These are phyloP conservation scores for Sicyos edulis DNA, from an alignment of 306 rosid species.

Conservation along the genomic window DNA sequence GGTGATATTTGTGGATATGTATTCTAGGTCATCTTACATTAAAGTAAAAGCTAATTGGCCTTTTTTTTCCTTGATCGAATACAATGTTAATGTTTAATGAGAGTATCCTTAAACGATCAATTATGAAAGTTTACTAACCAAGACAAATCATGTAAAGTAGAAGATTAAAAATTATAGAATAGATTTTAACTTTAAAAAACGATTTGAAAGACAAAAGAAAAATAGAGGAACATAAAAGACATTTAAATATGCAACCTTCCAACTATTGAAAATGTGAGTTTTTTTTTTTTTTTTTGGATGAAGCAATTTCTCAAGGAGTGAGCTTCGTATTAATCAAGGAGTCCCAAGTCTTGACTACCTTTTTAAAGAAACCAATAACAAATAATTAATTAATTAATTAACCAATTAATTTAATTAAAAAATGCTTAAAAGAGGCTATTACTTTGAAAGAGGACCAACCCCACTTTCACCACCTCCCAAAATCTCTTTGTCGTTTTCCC, in stretches of 20 bases:
- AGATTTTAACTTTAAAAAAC: too few relatives aligned
- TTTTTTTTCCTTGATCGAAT: too few relatives aligned
- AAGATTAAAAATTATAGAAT: too few relatives aligned
- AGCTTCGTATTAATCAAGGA: neutral
- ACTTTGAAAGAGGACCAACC: slow-evolving; percentile 4
- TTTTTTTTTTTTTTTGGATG: too few relatives aligned
- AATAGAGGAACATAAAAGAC: neutral
- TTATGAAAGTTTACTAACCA: too few relatives aligned
- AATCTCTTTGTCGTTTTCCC: neutral
- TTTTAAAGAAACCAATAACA: neutral
- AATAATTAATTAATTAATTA: neutral
- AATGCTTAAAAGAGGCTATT: neutral
- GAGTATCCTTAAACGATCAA: too few relatives aligned
- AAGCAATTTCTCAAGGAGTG: neutral
- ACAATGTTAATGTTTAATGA: too few relatives aligned
- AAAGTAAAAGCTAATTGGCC: too few relatives aligned
- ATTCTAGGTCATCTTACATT: too few relatives aligned
- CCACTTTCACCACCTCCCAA: neutral
- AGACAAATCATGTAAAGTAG: too few relatives aligned
- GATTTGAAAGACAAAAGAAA: neutral
- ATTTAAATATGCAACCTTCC: neutral
- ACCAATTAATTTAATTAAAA: neutral
- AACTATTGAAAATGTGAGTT: neutral
- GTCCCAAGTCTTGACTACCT: neutral
- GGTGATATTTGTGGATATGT: too few relatives aligned